A percentile compares a stretch with the other conserved stretches of the same genome.
Evolutionary conservation across 768 basidiomycete genomes (phyloP).

Genomic region (Podaxis carcinomalis): DNA sequence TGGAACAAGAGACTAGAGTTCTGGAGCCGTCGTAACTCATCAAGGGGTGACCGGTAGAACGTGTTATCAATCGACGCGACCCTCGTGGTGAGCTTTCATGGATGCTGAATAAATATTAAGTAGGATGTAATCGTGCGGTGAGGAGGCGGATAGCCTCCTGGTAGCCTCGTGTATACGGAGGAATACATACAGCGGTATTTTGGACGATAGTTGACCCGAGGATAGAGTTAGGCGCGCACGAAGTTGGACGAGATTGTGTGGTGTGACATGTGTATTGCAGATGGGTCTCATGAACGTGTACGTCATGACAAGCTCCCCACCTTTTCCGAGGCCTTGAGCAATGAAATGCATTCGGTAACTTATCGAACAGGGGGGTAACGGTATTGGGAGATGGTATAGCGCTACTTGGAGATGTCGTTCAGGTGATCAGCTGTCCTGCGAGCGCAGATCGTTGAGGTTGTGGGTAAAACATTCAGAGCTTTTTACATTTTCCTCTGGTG

Average conservation of each 20-base stretch:
- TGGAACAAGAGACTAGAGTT: not conserved
- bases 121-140: no score
- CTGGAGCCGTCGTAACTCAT: no score
- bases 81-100: not conserved
- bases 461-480: not conserved
- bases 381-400: no score
- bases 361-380: no score
- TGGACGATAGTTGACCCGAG: not conserved
- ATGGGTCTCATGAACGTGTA: not conserved
- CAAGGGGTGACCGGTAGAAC: no score
- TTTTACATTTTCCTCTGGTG: not conserved
- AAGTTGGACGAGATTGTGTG: not conserved
- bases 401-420: no score
- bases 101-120: no score
- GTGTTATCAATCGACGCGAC: not conserved
- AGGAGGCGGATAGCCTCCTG: not conserved
- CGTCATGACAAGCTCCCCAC: not conserved
- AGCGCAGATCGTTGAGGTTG: no score
- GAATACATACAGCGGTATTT: not conserved
- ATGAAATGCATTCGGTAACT: no score
- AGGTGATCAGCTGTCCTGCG: no score
- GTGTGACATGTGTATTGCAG: not conserved
- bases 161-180: not conserved
- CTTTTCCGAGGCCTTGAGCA: no score
- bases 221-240: not conserved